phyloP scores from a whole-genome alignment of 2,329 filamentous ascomycete species.

The Trichoderma atrobrunneum region DNA sequence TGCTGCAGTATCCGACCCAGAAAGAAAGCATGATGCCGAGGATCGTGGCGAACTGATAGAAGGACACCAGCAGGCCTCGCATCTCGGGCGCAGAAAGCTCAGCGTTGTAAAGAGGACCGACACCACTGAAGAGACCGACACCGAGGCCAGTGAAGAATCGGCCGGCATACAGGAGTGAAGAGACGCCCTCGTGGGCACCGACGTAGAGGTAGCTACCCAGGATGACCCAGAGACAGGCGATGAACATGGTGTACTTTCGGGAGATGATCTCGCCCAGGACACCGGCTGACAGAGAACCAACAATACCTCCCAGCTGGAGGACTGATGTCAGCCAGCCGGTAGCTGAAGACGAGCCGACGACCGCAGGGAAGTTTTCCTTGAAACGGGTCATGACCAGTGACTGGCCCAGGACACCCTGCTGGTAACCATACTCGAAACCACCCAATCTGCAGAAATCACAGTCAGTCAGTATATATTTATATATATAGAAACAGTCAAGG shows the following conservation, averaged over 20 bases:
- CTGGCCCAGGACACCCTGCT: conserved; percentile 54
- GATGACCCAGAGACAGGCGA: conserved; percentile 65
- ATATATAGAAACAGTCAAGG: neutral
- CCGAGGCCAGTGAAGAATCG: conserved; percentile 54
- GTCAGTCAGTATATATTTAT: neutral
- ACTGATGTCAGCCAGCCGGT: conserved; percentile 64
- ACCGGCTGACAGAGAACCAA: conserved; percentile 67
- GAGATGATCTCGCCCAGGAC: conserved; percentile 68
- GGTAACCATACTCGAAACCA: conserved; percentile 52
- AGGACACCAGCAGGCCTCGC: conserved; percentile 43
- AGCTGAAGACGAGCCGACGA: conserved; percentile 44
- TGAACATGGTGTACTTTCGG: conserved; percentile 66
- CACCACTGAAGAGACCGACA: conserved; percentile 66
- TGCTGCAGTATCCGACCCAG: conserved; percentile 54
- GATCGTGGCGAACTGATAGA: conserved; percentile 53
- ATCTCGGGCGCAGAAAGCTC: conserved; percentile 44
- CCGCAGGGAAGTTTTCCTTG: conserved; percentile 46
- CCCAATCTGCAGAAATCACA: conserved; percentile 38
- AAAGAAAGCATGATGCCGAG: conserved; percentile 64
- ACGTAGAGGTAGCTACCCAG: conserved; percentile 68
- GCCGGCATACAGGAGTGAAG: conserved; percentile 1
- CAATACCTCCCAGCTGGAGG: conserved; percentile 72
- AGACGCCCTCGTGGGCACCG: conserved; percentile 54
- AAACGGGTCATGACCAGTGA: conserved; percentile 53
- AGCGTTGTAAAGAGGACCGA: conserved; percentile 56